phyloP scores from a whole-genome alignment of 306 rosid genomes.

The Ormosia semicastrata region DNA sequence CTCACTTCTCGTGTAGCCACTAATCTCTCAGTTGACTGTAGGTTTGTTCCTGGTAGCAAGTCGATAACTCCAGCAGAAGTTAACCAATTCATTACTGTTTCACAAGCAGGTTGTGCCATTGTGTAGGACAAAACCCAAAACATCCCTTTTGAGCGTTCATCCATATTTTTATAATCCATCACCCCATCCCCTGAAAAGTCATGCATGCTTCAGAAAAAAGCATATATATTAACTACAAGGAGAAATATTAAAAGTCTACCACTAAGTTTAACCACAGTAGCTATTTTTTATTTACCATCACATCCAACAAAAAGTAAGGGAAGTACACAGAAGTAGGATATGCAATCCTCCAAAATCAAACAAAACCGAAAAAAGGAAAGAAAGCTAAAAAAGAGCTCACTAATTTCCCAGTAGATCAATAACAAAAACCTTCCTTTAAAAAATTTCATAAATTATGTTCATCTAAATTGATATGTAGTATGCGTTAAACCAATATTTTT shows the following conservation, averaged over 20 bases:
- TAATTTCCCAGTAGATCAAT: not conserved
- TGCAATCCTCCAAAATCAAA: not conserved
- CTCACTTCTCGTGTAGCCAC: constrained; percentile 84
- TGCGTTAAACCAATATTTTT: not conserved
- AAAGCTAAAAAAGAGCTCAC: not conserved
- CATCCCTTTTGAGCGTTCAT: constrained; percentile 97
- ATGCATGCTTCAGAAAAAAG: constrained; percentile 8
- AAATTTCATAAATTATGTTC: not conserved
- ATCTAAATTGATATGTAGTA: not conserved
- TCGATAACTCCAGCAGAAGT: constrained; percentile 73
- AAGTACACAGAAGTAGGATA: not conserved
- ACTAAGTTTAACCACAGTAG: not conserved
- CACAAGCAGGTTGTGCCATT: constrained; percentile 98
- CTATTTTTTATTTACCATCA: not conserved
- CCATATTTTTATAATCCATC: constrained; percentile 98
- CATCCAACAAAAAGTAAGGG: not conserved
- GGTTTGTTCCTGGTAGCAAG: constrained; percentile 55
- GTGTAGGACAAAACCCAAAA: constrained; percentile 99
- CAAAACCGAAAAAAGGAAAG: not conserved
- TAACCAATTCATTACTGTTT: constrained; percentile 88
- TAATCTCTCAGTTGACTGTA: constrained; percentile 69
- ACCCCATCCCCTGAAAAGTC: constrained; percentile 74
- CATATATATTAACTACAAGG: not conserved
- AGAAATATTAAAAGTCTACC: not conserved
- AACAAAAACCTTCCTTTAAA: not conserved